These are phyloP conservation scores for Candida odintsovae DNA, from an alignment of 805 yeast species.

Conservation along the genomic window DNA sequence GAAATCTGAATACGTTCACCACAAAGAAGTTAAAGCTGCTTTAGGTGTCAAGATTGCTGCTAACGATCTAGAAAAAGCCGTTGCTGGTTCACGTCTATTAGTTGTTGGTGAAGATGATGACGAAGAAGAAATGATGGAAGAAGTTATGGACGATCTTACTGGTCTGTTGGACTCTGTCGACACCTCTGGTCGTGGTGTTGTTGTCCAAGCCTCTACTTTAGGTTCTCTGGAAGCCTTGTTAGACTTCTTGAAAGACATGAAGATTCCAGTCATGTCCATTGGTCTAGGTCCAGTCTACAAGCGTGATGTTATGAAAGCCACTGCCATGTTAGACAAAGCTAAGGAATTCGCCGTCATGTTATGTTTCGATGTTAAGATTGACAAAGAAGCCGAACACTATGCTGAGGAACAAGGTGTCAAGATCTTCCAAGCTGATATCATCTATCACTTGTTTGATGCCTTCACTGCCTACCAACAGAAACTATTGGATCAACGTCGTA, in stretches of 20 bases:
- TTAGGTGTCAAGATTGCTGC: constrained; percentile 98
- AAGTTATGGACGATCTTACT: constrained; percentile 97
- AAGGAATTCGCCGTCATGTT: constrained; percentile 96
- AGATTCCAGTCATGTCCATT: constrained; percentile 98
- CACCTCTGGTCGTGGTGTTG: constrained; percentile 92
- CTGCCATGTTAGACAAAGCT: constrained; percentile 94
- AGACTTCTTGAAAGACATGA: constrained; percentile 96
- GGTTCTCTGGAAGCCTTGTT: constrained; percentile 97
- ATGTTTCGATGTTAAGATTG: constrained; percentile 95
- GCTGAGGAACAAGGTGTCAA: constrained; percentile 90
- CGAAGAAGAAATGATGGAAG: constrained; percentile 96
- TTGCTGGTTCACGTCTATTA: constrained; percentile 94
- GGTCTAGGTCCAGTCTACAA: constrained; percentile 97
- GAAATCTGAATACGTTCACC: constrained; percentile 94
- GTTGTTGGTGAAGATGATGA: constrained; percentile 97
- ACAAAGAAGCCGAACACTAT: constrained; percentile 97
- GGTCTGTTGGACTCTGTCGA: constrained; percentile 94
- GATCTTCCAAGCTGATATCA: constrained; percentile 93
- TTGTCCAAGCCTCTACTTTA: constrained; percentile 96
- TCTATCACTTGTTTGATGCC: constrained; percentile 92
- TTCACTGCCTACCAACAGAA: constrained; percentile 89
- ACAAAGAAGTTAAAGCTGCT: constrained; percentile 98
- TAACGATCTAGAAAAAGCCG: constrained; percentile 95
- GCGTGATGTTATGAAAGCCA: constrained; percentile 97
- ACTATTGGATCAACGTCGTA: constrained; percentile 83